Percentiles rank a stretch among this genome's conserved stretches.
Evolutionary conservation across 2,329 filamentous ascomycete species (phyloP).

Genomic region (Tolypocladium pustulatum): DNA sequence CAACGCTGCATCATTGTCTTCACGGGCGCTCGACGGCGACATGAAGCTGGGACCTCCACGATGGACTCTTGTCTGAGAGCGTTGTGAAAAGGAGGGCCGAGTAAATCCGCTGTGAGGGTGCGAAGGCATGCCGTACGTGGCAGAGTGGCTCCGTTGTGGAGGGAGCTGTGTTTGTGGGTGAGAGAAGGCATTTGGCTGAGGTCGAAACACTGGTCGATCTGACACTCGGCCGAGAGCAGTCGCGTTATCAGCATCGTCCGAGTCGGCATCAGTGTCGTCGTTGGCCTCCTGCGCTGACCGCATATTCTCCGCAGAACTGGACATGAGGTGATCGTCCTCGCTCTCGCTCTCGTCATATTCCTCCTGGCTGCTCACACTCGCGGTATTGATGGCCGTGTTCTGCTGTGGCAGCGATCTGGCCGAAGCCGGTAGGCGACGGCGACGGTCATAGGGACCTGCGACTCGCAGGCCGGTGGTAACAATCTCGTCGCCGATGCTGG

Average conservation of each 20-base stretch:
- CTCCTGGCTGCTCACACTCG: constrained; percentile 68
- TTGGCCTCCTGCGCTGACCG: constrained; percentile 26
- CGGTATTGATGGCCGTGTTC: constrained; percentile 29
- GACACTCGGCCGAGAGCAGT: constrained; percentile 63
- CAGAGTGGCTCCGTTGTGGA: constrained; percentile 35
- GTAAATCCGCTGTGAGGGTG: constrained; percentile 40
- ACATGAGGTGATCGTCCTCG: constrained; percentile 63
- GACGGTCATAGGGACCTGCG: constrained; percentile 51
- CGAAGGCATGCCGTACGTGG: constrained; percentile 35
- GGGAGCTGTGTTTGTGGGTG: constrained; percentile 55
- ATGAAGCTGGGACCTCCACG: constrained; percentile 50
- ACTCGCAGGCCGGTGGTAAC: constrained; percentile 80
- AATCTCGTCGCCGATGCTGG: constrained; percentile 77
- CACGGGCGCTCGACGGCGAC: constrained; percentile 58
- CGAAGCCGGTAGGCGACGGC: constrained; percentile 37
- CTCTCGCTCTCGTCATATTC: constrained; percentile 92
- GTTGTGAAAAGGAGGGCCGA: constrained; percentile 37
- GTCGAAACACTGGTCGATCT: constrained; percentile 55
- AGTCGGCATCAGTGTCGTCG: constrained; percentile 36
- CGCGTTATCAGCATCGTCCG: constrained; percentile 60
- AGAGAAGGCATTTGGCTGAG: constrained; percentile 86
- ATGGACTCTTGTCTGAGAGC: constrained; percentile 34
- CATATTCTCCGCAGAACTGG: constrained; percentile 47
- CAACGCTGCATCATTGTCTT: constrained; percentile 86
- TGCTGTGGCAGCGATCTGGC: constrained; percentile 25